Conservation (phyloP, 1,284 basidiomycete species). For the Amylostereum areolatum region DNA sequence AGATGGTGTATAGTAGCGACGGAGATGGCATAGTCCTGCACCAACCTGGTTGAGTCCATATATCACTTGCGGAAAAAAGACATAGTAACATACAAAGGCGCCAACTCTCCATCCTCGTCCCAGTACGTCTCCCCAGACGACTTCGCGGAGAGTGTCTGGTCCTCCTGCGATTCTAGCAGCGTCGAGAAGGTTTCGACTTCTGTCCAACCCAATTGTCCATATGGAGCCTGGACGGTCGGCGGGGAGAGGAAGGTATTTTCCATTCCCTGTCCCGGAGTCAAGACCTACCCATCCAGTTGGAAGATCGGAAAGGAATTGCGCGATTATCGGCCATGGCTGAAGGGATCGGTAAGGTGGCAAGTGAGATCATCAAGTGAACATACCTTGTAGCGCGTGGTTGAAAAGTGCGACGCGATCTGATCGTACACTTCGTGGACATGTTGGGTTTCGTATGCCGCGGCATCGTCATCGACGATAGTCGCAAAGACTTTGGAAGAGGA, state of each 20-base stretch:
- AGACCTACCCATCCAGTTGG: slow-evolving; percentile 81
- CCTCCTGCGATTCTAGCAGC: slow-evolving; percentile 63
- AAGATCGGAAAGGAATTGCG: slow-evolving; percentile 70
- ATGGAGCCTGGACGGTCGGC: slow-evolving; percentile 48
- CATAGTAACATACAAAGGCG: slow-evolving; percentile 60
- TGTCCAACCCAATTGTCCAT: slow-evolving; percentile 80
- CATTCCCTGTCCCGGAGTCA: slow-evolving; percentile 96
- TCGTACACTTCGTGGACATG: slow-evolving; percentile 89
- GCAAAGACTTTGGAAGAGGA: slow-evolving; percentile 26
- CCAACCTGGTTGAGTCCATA: not conserved
- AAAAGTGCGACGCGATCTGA: slow-evolving; percentile 88
- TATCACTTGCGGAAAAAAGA: not conserved
- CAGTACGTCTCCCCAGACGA: slow-evolving; percentile 70
- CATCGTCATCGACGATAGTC: slow-evolving; percentile 37
- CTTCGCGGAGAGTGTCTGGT: slow-evolving; percentile 48
- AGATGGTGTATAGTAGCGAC: slow-evolving; percentile 96
- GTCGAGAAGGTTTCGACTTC: slow-evolving; percentile 70
- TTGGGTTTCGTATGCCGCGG: slow-evolving; percentile 57
- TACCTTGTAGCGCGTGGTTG: slow-evolving; percentile 91
- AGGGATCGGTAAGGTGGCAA: slow-evolving; percentile 1
- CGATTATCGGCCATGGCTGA: slow-evolving; percentile 94
- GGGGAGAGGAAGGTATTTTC: slow-evolving; percentile 85
- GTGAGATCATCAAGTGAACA: slow-evolving; percentile 10
- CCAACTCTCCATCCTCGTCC: slow-evolving; percentile 65
- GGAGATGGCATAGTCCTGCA: slow-evolving; percentile 88